These are phyloP conservation scores for Hymenoscyphus fraxineus DNA, from an alignment of 2,329 filamentous ascomycete genomes.

Conservation along the genomic window DNA sequence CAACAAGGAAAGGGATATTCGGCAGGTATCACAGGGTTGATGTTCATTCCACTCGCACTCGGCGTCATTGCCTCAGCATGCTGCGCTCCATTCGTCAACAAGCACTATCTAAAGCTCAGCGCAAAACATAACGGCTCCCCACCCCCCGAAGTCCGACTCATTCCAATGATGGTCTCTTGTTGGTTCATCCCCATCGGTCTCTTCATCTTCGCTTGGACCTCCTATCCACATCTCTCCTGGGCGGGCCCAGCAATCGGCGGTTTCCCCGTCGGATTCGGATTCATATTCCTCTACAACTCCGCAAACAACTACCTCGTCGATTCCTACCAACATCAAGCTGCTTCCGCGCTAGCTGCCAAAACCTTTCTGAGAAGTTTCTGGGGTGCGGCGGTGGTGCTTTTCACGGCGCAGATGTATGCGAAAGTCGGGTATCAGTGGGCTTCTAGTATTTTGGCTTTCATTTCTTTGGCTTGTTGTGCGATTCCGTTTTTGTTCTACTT, in stretches of 20 bases:
- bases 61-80: slow-evolving; percentile 66
- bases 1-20: slow-evolving; percentile 71
- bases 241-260: slow-evolving; percentile 56
- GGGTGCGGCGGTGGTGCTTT: slow-evolving; percentile 73
- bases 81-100: slow-evolving; percentile 72
- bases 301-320: slow-evolving; percentile 58
- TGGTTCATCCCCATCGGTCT: slow-evolving; percentile 67
- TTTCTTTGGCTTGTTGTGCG: slow-evolving; percentile 55
- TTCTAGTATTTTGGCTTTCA: slow-evolving; percentile 10
- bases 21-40: slow-evolving; percentile 70
- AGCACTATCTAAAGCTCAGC: slow-evolving; percentile 67
- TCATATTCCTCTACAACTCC: slow-evolving; percentile 62
- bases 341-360: slow-evolving; percentile 77
- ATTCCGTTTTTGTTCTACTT: slow-evolving; percentile 83
- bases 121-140: slow-evolving; percentile 64
- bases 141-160: slow-evolving; percentile 71
- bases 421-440: slow-evolving; percentile 47
- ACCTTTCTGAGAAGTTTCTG: slow-evolving; percentile 76
- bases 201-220: slow-evolving; percentile 66
- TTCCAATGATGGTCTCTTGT: slow-evolving; percentile 77
- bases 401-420: slow-evolving; percentile 66
- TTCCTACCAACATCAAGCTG: slow-evolving; percentile 69
- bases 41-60: slow-evolving; percentile 81
- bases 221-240: slow-evolving; percentile 53
- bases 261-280: slow-evolving; percentile 57